Evolutionary conservation across 2,329 filamentous ascomycete species (phyloP).

Genomic region (Aotearoamyces nothofagi): DNA sequence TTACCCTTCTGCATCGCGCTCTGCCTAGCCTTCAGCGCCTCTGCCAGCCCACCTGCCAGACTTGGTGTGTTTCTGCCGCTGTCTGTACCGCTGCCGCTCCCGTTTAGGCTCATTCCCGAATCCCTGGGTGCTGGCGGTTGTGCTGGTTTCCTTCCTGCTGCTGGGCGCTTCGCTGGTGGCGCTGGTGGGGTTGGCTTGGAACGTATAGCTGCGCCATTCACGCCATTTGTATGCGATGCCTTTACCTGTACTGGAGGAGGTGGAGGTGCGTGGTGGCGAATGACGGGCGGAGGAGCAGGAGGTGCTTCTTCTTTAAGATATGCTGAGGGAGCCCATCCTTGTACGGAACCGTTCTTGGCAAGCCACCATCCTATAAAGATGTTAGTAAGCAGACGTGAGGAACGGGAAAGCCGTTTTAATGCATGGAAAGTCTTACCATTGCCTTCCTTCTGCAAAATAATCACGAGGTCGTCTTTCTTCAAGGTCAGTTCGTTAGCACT

Average conservation of each 20-base stretch:
- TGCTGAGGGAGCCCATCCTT: conserved; percentile 87
- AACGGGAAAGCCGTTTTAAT: conserved; percentile 1
- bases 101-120: conserved; percentile 45
- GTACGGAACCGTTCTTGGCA: conserved; percentile 55
- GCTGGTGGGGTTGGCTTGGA: conserved; percentile 19
- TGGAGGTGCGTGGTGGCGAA: conserved; percentile 34
- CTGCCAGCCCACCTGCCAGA: conserved; percentile 58
- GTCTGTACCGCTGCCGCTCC: conserved; percentile 30
- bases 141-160: conserved; percentile 53
- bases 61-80: conserved; percentile 60
- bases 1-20: conserved; percentile 46
- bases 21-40: conserved; percentile 64
- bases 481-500: conserved; percentile 76
- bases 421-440: conserved; percentile 52
- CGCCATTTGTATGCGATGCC: conserved; percentile 20
- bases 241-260: conserved; percentile 41
- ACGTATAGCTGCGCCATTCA: conserved; percentile 20
- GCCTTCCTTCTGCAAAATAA: conserved; percentile 85
- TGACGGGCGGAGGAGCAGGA: conserved; percentile 37
- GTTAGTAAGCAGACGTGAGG: conserved; percentile 19
- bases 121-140: conserved; percentile 56
- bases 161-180: conserved; percentile 62
- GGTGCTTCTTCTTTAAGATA: conserved; percentile 77
- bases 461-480: conserved; percentile 63
- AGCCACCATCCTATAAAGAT: conserved; percentile 75